Conservation (phyloP, 1,139 yeast species). For the Tardiomyces depauwii region DNA sequence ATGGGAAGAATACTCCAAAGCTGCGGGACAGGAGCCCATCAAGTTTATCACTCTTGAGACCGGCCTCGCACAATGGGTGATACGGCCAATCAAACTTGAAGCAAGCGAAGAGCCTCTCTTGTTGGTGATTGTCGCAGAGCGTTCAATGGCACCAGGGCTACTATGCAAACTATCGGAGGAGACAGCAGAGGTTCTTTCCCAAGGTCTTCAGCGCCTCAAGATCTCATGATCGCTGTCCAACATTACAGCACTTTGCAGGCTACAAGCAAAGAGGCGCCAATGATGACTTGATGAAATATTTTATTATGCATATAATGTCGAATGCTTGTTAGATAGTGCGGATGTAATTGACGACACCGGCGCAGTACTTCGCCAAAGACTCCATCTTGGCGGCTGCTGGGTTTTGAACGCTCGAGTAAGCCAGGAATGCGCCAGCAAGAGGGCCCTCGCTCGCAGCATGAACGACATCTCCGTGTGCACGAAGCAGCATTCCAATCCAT, state of each 20-base stretch:
- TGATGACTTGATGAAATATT: not conserved
- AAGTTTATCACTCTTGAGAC: not conserved
- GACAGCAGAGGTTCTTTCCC: not conserved
- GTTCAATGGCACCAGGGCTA: not conserved
- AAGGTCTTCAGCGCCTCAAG: not conserved
- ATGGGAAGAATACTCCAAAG: not conserved
- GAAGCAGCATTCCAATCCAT: slow-evolving; percentile 60
- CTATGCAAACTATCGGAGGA: not conserved
- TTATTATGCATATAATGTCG: not conserved
- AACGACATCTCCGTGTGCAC: slow-evolving; percentile 75
- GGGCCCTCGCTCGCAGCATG: slow-evolving; percentile 8
- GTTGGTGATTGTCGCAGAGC: not conserved
- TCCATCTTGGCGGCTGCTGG: slow-evolving; percentile 44
- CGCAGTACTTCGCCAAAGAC: slow-evolving; percentile 64
- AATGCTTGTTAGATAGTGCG: slow-evolving; percentile 12
- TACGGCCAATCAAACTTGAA: not conserved
- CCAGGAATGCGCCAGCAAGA: slow-evolving; percentile 31
- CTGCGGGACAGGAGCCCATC: not conserved
- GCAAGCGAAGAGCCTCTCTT: not conserved
- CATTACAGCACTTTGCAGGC: no score
- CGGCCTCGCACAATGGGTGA: not conserved
- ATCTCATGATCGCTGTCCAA: not conserved
- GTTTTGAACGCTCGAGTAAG: slow-evolving; percentile 39
- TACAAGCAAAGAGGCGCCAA: not conserved
- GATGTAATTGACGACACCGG: slow-evolving; percentile 67